These are phyloP conservation scores for Ogataea methanolica DNA, from an alignment of 805 yeast species.

Conservation along the genomic window DNA sequence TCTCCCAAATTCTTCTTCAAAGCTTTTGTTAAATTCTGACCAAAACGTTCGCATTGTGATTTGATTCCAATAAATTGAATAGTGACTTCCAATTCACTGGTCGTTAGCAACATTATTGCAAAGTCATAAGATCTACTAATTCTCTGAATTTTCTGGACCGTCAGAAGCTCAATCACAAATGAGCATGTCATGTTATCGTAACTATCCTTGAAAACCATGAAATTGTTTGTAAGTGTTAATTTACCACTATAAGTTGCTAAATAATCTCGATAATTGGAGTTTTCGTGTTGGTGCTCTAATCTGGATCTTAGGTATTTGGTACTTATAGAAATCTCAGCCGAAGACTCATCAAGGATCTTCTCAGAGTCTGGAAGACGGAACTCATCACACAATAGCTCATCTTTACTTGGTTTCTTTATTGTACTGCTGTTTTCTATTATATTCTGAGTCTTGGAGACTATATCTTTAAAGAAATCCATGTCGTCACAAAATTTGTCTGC, in stretches of 20 bases:
- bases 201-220: slow-evolving; percentile 66
- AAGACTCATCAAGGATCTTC: slow-evolving; percentile 55
- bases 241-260: slow-evolving; percentile 38
- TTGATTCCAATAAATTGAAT: slow-evolving; percentile 76
- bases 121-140: slow-evolving; percentile 74
- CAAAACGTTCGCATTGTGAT: slow-evolving; percentile 76
- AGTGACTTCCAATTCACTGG: slow-evolving; percentile 56
- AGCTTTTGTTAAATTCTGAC: slow-evolving; percentile 57
- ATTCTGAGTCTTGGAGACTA: slow-evolving; percentile 44
- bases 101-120: slow-evolving; percentile 68
- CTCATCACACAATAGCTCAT: slow-evolving; percentile 64
- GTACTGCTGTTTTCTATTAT: slow-evolving; percentile 36
- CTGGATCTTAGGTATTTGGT: slow-evolving; percentile 17
- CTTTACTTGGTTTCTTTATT: slow-evolving; percentile 49
- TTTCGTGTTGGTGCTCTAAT: slow-evolving; percentile 6
- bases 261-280: slow-evolving; percentile 2
- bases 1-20: slow-evolving; percentile 60
- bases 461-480: slow-evolving; percentile 49
- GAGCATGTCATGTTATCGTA: slow-evolving; percentile 66
- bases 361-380: slow-evolving; percentile 73
- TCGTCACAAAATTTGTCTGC: neutral
- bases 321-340: slow-evolving; percentile 53
- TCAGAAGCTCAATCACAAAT: slow-evolving; percentile 67
- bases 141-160: slow-evolving; percentile 81
- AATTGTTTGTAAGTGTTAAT: slow-evolving; percentile 71